phyloP scores from a whole-genome alignment of 2,329 filamentous ascomycete genomes.

The Raffaelea albimanens region DNA sequence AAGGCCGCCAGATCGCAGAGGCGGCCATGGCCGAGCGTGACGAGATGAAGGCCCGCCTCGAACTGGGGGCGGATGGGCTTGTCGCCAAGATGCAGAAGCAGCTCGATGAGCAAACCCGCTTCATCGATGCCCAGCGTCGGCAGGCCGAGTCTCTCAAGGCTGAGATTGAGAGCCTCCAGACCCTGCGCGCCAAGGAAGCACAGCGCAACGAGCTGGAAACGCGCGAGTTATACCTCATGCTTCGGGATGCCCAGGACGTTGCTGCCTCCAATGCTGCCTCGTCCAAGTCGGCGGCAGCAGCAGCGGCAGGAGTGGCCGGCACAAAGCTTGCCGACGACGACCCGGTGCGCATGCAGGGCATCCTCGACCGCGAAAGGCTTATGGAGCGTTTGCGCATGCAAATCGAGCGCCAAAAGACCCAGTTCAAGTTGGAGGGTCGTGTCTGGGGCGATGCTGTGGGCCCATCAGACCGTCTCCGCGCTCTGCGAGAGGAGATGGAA shows the following conservation, averaged over 20 bases:
- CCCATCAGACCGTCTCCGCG: slow-evolving; percentile 84
- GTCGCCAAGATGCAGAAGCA: slow-evolving; percentile 90
- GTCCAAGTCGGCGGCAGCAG: slow-evolving; percentile 6
- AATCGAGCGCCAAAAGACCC: slow-evolving; percentile 92
- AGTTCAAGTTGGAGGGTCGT: slow-evolving; percentile 92
- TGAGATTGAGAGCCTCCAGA: slow-evolving; percentile 79
- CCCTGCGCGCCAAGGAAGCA: slow-evolving; percentile 77
- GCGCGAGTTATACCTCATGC: slow-evolving; percentile 94
- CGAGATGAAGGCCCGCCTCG: slow-evolving; percentile 82
- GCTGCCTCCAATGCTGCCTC: slow-evolving; percentile 70
- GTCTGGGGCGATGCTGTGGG: slow-evolving; percentile 75
- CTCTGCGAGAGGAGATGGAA: slow-evolving; percentile 93
- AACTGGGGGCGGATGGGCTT: slow-evolving; percentile 84
- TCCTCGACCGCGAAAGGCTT: slow-evolving; percentile 82
- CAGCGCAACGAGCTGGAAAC: slow-evolving; percentile 95
- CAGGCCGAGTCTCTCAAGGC: slow-evolving; percentile 84
- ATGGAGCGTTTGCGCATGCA: slow-evolving; percentile 94
- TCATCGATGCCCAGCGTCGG: slow-evolving; percentile 80
- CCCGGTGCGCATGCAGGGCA: slow-evolving; percentile 75
- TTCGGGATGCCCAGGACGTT: slow-evolving; percentile 92
- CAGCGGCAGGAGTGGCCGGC: slow-evolving; percentile 15
- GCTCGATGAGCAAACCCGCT: slow-evolving; percentile 81
- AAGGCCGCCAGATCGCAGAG: slow-evolving; percentile 87
- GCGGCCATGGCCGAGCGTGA: slow-evolving; percentile 93
- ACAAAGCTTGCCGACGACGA: slow-evolving; percentile 52